phyloP scores from a whole-genome alignment of 1,284 basidiomycete species.

The Cutaneotrichosporon cavernicola region DNA sequence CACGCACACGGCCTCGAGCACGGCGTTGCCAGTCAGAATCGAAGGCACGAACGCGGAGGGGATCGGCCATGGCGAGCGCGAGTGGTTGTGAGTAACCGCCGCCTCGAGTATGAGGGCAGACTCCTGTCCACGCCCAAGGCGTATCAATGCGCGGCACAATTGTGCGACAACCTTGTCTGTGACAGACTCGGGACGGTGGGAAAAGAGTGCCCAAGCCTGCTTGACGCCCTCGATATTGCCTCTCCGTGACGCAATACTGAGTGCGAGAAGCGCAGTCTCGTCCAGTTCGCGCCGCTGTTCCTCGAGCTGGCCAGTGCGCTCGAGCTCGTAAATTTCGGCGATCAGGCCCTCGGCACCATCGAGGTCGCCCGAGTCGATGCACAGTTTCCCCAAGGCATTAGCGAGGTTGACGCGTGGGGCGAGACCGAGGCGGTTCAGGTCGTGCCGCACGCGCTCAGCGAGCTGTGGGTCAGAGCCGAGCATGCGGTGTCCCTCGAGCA shows the following conservation, averaged over 20 bases:
- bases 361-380: constrained; percentile 33
- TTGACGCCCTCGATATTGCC: background rate
- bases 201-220: constrained; percentile 9
- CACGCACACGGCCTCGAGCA: constrained; percentile 16
- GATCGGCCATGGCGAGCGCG: constrained; percentile 15
- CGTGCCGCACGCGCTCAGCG: constrained; percentile 34
- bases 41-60: constrained; percentile 20
- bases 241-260: constrained; percentile 13
- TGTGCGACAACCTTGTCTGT: constrained; percentile 19
- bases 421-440: constrained; percentile 28
- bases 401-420: constrained; percentile 27
- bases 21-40: constrained; percentile 29
- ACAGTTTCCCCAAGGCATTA: constrained; percentile 36
- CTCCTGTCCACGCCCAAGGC: constrained; percentile 16
- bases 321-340: constrained; percentile 26
- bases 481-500: constrained; percentile 37
- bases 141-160: constrained; percentile 21
- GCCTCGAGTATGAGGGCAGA: constrained; percentile 14
- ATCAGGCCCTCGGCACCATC: constrained; percentile 30
- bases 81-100: background rate
- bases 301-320: background rate
- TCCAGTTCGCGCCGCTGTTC: constrained; percentile 4
- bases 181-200: constrained; percentile 1
- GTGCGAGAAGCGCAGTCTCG: constrained; percentile 10
- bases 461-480: constrained; percentile 34